phyloP scores from a whole-genome alignment of 345 rosid genomes.

The Aquilaria malaccensis region DNA sequence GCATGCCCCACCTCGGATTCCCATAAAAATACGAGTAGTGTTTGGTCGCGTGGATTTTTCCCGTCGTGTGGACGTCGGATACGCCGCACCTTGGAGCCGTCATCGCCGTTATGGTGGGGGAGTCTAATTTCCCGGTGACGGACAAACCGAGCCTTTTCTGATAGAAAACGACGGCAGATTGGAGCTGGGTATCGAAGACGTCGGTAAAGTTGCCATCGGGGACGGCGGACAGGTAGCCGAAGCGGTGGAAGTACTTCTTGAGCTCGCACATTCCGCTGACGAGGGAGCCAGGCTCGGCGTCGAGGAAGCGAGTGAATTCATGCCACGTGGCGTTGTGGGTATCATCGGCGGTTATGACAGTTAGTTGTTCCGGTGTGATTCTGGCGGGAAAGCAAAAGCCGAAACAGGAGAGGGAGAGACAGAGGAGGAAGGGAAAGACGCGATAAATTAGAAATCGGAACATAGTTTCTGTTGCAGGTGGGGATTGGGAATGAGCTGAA shows the following conservation, averaged over 20 bases:
- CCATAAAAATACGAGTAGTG: constrained; percentile 64
- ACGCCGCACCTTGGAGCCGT: constrained; percentile 83
- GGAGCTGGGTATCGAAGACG: constrained; percentile 46
- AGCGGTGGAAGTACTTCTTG: constrained; percentile 67
- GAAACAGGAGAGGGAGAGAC: constrained; percentile 15
- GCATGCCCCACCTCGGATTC: constrained; percentile 55
- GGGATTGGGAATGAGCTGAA: constrained; percentile 9
- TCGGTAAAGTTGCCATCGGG: constrained; percentile 37
- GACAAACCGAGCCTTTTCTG: constrained; percentile 62
- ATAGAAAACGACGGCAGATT: constrained; percentile 46
- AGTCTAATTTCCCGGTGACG: constrained; percentile 57
- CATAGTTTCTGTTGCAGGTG: constrained; percentile 22
- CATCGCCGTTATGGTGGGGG: constrained; percentile 47
- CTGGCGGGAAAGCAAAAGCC: constrained; percentile 35
- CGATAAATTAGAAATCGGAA: constrained; percentile 24
- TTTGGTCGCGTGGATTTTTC: constrained; percentile 30
- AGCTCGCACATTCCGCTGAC: constrained; percentile 79
- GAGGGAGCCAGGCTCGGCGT: constrained; percentile 57
- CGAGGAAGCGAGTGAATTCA: constrained; percentile 56
- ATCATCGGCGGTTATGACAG: constrained; percentile 22
- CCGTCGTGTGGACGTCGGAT: constrained; percentile 27
- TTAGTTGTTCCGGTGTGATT: constrained; percentile 26
- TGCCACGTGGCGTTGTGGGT: constrained; percentile 57
- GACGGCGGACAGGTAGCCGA: constrained; percentile 55
- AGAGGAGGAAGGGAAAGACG: constrained; percentile 18